Evolutionary conservation across 805 yeast species (phyloP).

Genomic region (Candida caryicola): DNA sequence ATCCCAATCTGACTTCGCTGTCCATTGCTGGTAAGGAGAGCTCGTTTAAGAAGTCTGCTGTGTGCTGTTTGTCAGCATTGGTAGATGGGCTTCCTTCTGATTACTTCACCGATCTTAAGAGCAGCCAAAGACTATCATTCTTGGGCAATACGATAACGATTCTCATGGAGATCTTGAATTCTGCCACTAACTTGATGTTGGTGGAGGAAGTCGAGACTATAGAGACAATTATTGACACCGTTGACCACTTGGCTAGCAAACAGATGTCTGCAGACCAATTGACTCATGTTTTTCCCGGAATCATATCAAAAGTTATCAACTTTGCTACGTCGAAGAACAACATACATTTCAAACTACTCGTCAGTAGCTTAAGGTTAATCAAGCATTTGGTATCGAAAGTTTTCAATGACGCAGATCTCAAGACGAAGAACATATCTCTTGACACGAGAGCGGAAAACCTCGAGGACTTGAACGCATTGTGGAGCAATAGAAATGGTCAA

Average conservation of each 20-base stretch:
- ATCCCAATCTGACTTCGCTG: constrained; percentile 2
- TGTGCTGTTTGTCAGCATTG: constrained; percentile 14
- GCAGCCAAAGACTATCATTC: constrained; percentile 7
- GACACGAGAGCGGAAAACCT: constrained; percentile 7
- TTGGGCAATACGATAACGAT: constrained; percentile 30
- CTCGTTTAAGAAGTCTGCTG: constrained; percentile 17
- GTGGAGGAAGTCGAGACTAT: constrained; percentile 18
- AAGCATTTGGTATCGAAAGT: constrained; percentile 23
- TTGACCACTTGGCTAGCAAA: constrained; percentile 13
- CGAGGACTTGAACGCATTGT: constrained; percentile 11
- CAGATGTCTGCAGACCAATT: constrained; percentile 29
- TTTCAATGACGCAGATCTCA: constrained; percentile 26
- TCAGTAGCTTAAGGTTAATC: constrained; percentile 22
- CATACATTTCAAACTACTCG: constrained; percentile 22
- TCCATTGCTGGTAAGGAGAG: constrained; percentile 1
- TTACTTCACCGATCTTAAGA: constrained; percentile 12
- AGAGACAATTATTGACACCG: constrained; percentile 10
- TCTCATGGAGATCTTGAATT: constrained; percentile 18
- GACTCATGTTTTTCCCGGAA: constrained; percentile 41
- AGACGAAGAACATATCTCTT: neutral
- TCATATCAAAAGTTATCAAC: constrained; percentile 30
- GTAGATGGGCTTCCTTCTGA: constrained; percentile 17
- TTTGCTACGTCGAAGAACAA: constrained; percentile 20
- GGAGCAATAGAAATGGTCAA: constrained; percentile 7
- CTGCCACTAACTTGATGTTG: constrained; percentile 7